Base-by-base conservation (phyloP, 805 yeast genomes). In the Kodamaea hsintzibuensis region DNA sequence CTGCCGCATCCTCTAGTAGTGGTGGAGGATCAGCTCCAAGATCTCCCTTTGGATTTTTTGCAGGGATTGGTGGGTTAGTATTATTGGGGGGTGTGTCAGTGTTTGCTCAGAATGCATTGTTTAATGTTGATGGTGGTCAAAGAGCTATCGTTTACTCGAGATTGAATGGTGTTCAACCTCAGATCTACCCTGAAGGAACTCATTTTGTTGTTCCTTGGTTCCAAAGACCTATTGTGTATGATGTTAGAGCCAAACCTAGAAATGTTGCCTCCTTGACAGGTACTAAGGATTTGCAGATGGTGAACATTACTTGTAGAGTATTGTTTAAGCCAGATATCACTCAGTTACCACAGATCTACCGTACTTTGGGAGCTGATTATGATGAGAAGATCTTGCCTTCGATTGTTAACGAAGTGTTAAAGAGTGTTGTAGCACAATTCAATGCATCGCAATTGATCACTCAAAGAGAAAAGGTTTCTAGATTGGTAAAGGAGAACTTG, bases 221-320 rank as follows among this genome's bases (percentile, higher is more conserved):
- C 52, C 98, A 95, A 72, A 88, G 90, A 49, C 97, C 99, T 42
- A 80, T 91, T 49, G 83, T 91, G 50, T 95, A 88, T 72, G 98
- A 95, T 69, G 96, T 95, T 56, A 84, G 99, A 65, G 98, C 99
- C 47, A 93, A 91, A 70, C 99, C 99, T 55, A 85, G 98, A 74
- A 91, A 91, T 62, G 96, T 95, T 57, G 89, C 98, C 12, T 90
- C 97, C 22, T 81, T 96, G 65, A 95, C 99, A 1, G 99, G 99
- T 60, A 95, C 99, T 18, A 95, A 95, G 76, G 99, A 95, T 74
- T 81, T 95, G 68, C 99, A 95, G 77, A 95, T 95, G 99, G 99
- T 95, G 49, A 95, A 91, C 72, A 93, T 95, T 67, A 93, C 98
- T n/a, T 95, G 99, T 73, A 87, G 99, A 77, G 99, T 95, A 22